A percentile compares a stretch with the other conserved stretches of the same genome.
phyloP scores from a whole-genome alignment of 1,284 basidiomycete genomes.

The Ustilago nuda region DNA sequence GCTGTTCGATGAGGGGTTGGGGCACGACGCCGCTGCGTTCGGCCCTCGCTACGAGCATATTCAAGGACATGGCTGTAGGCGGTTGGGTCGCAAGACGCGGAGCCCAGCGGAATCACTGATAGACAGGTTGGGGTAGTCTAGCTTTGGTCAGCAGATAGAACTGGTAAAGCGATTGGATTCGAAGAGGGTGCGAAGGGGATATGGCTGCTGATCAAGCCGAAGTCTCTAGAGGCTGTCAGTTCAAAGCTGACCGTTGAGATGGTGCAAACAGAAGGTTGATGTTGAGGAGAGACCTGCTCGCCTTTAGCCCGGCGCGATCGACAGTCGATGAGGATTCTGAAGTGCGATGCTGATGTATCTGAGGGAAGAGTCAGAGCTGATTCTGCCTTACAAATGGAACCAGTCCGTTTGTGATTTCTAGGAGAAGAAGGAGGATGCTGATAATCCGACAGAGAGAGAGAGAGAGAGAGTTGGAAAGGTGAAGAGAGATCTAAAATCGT shows the following conservation, averaged over 20 bases:
- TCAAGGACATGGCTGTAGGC: neutral
- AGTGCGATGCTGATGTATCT: neutral
- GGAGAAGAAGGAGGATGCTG: neutral
- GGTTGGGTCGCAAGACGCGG: constrained; percentile 12
- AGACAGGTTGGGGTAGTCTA: neutral
- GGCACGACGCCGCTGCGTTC: constrained; percentile 28
- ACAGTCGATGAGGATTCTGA: neutral
- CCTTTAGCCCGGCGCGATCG: neutral
- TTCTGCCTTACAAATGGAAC: constrained; percentile 19
- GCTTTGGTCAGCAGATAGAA: neutral
- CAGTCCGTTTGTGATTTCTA: constrained; percentile 14
- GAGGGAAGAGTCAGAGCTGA: neutral
- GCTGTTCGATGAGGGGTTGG: constrained; percentile 35
- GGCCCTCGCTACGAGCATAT: constrained; percentile 17
- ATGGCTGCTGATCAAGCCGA: neutral
- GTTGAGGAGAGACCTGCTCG: constrained; percentile 9
- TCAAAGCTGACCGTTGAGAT: neutral
- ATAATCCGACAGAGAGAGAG: neutral
- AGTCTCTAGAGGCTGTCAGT: neutral
- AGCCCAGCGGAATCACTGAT: neutral
- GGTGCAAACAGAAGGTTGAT: neutral
- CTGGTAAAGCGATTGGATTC: neutral
- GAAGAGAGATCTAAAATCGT: too few relatives aligned
- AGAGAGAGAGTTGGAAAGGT: neutral
- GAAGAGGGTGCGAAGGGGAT: neutral